A percentile compares a stretch with the other conserved stretches of the same genome.
These are phyloP conservation scores for Amanita inopinata DNA, from an alignment of 768 basidiomycete species.

Conservation along the genomic window DNA sequence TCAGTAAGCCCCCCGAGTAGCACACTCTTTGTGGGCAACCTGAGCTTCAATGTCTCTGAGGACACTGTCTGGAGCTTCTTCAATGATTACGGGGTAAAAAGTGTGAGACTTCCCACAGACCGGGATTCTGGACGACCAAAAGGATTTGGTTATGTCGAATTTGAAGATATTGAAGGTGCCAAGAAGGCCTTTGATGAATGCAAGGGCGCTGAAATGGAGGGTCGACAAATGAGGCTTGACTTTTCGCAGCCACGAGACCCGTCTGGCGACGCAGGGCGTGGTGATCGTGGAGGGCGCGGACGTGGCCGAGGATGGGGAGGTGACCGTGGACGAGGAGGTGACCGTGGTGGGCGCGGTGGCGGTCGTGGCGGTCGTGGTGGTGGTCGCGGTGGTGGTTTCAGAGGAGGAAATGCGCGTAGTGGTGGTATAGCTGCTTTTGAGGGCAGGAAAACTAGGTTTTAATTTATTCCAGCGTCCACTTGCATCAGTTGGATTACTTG, in stretches of 20 bases:
- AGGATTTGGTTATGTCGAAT: slow-evolving; percentile 97
- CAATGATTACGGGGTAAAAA: slow-evolving; percentile 81
- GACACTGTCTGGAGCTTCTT: slow-evolving; percentile 87
- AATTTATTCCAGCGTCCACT: slow-evolving; percentile 7
- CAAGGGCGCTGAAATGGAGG: slow-evolving; percentile 69
- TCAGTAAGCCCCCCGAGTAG: slow-evolving; percentile 49
- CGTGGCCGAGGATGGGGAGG: slow-evolving; percentile 39
- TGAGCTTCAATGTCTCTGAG: slow-evolving; percentile 73
- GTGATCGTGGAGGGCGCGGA: slow-evolving; percentile 30
- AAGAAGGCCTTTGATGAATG: slow-evolving; percentile 69
- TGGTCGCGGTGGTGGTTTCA: slow-evolving; percentile 35
- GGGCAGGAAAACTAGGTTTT: slow-evolving; percentile 65
- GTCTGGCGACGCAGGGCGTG: slow-evolving; percentile 37
- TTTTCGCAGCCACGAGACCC: slow-evolving; percentile 75
- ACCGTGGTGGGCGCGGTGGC: slow-evolving; percentile 33
- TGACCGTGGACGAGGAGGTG: slow-evolving; percentile 32
- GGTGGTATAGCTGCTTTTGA: slow-evolving; percentile 58
- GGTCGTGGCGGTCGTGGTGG: slow-evolving; percentile 32
- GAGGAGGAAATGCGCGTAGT: slow-evolving; percentile 39
- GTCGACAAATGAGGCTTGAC: slow-evolving; percentile 75
- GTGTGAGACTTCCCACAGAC: slow-evolving; percentile 86
- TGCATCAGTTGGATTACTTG: too few relatives aligned
- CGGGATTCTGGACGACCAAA: slow-evolving; percentile 84
- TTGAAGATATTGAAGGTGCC: slow-evolving; percentile 69
- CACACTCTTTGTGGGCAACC: slow-evolving; percentile 86